These are phyloP conservation scores for Kalmusia sp. DNA, from an alignment of 2,329 filamentous ascomycete species.

Conservation along the genomic window DNA sequence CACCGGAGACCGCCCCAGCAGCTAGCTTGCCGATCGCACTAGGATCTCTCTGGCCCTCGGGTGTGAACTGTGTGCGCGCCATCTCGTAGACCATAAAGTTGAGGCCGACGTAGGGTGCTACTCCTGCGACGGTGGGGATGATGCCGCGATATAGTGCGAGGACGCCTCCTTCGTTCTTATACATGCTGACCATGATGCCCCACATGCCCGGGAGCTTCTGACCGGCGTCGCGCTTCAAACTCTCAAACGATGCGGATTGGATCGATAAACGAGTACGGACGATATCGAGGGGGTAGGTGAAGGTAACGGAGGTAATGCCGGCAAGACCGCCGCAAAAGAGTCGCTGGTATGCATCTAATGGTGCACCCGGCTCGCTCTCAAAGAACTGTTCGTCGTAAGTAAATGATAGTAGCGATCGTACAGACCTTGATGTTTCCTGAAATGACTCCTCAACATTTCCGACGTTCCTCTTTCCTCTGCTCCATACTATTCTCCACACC, in stretches of 20 bases:
- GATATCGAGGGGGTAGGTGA: slow-evolving; percentile 97
- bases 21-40: slow-evolving; percentile 79
- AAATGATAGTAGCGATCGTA: neutral
- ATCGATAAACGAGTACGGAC: slow-evolving; percentile 95
- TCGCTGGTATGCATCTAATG: slow-evolving; percentile 75
- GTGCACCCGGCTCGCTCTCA: slow-evolving; percentile 75
- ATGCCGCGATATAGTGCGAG: slow-evolving; percentile 92
- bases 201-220: slow-evolving; percentile 88
- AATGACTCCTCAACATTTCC: neutral
- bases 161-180: slow-evolving; percentile 86
- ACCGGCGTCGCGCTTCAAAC: slow-evolving; percentile 60
- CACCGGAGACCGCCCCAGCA: slow-evolving; percentile 93
- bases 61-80: slow-evolving; percentile 82
- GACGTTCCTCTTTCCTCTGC: neutral
- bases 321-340: slow-evolving; percentile 90
- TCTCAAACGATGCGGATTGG: slow-evolving; percentile 93
- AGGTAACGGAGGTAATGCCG: slow-evolving; percentile 92
- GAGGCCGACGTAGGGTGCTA: slow-evolving; percentile 94
- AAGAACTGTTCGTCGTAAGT: slow-evolving; percentile 66
- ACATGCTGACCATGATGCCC: slow-evolving; percentile 81
- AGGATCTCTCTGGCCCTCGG: slow-evolving; percentile 86
- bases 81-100: slow-evolving; percentile 99
- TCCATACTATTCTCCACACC: neutral
- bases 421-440: neutral
- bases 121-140: slow-evolving; percentile 89